Conservation (phyloP, 306 rosid species). For the Quercus variabilis region DNA sequence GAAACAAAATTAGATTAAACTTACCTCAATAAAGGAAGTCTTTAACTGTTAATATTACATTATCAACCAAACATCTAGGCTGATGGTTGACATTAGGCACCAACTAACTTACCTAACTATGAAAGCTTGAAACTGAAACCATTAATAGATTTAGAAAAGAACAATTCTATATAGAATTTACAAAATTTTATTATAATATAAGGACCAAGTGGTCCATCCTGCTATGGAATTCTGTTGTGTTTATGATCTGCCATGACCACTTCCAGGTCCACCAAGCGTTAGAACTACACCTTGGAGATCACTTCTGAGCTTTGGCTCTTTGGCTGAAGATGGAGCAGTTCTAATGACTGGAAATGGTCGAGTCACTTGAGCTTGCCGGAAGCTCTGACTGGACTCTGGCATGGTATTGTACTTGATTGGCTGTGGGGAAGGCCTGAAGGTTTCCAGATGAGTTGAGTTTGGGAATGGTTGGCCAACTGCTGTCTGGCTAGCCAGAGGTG, state of each 20-base stretch:
- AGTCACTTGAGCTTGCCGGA: conserved; percentile 33
- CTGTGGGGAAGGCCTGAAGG: conserved; percentile 29
- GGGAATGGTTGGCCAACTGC: conserved; percentile 31
- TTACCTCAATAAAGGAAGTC: neutral
- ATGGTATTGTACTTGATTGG: conserved; percentile 18
- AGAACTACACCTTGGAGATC: conserved; percentile 80
- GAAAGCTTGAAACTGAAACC: neutral
- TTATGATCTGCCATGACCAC: conserved; percentile 37
- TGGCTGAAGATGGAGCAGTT: conserved; percentile 32
- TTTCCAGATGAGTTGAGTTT: conserved; percentile 33
- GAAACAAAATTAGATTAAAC: neutral
- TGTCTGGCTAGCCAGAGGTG: conserved; percentile 11
- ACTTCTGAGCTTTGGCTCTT: conserved; percentile 56
- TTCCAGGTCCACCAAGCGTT: conserved; percentile 84
- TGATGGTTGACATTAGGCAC: neutral
- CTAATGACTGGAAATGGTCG: conserved; percentile 37
- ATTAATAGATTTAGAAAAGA: neutral
- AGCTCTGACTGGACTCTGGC: conserved; percentile 28
- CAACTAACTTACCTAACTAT: conserved; percentile 7
- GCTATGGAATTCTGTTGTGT: neutral
- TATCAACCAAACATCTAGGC: conserved; percentile 3
- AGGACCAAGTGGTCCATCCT: neutral
- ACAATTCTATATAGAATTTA: conserved; percentile 4
- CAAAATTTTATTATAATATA: conserved; percentile 16
- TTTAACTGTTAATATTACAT: neutral